Base-by-base conservation (phyloP, 345 rosid genomes). In the Boechera retrofracta region DNA sequence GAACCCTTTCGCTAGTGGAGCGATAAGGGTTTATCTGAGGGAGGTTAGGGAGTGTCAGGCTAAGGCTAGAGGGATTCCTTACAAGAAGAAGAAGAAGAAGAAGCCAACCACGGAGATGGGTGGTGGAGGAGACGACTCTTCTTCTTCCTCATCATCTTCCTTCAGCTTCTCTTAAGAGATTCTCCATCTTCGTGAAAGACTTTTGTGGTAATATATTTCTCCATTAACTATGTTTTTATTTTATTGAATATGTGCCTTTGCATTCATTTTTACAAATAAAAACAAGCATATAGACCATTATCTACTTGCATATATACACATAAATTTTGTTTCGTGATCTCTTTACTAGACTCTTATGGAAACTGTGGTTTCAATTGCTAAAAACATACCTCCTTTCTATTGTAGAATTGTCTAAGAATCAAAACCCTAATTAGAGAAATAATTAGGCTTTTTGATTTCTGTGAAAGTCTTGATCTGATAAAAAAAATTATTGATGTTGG, bases 21-120 rank as follows among this genome's bases (percentile, higher is more conserved):
- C 87, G 15, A 89, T 92, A 67, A 83, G 96, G 64, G 87, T 90
- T 73, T 88, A 85, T 76, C 77, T 92, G 11, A 83, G 89, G 77
- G 97, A 92, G 68, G 97, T 89, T 29, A 80, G 93, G 79, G 93
- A 92, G 60, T 87, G 83, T 74, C 97, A 92, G 70, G 90, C 96
- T 11, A 92, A 88, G 75, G 97, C 97, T 0, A 87, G 97, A 72
- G 97, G 97, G 31, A 89, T 88, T 74, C 93, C 91, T 2, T 86
- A 89, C 75, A 89, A 88, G 85, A 92, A 92, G 92, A 92, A 92
- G 66, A 89, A 86, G 81, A 92, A 88, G 87, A 86, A 87, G 75
- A 78, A 72, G 67, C 80, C 72, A 35, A 71, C 72, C 32, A 21
- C 44, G 38, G 72, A 70, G 62, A 64, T 47, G 58, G 13, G 66